phyloP scores from a whole-genome alignment of 768 basidiomycete genomes.

The Boletus coccyginus region DNA sequence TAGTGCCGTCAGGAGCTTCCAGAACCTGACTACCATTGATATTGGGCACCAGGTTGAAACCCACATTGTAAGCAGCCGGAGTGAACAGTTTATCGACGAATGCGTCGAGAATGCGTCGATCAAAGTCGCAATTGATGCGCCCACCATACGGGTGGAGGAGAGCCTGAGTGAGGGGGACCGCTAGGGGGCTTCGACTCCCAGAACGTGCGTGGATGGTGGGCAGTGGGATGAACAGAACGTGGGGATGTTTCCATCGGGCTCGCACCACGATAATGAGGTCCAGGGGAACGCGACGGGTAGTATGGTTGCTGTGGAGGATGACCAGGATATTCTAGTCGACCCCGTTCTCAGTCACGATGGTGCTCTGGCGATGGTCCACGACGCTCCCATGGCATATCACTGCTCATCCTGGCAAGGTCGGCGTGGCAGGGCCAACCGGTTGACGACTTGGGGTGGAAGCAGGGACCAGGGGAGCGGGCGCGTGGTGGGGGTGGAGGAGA shows the following conservation, averaged over 20 bases:
- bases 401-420: slow-evolving; percentile 45
- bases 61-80: slow-evolving; percentile 84
- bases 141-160: slow-evolving; percentile 75
- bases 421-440: slow-evolving; percentile 51
- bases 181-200: slow-evolving; percentile 61
- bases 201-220: slow-evolving; percentile 37
- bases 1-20: slow-evolving; percentile 85
- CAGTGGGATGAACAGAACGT: slow-evolving; percentile 44
- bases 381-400: slow-evolving; percentile 60
- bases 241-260: slow-evolving; percentile 66
- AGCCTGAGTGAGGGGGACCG: slow-evolving; percentile 27
- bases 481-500: slow-evolving; percentile 56
- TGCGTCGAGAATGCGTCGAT: slow-evolving; percentile 87
- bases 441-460: slow-evolving; percentile 48
- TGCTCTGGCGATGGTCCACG: slow-evolving; percentile 45
- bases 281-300: slow-evolving; percentile 35
- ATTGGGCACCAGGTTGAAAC: slow-evolving; percentile 83
- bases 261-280: slow-evolving; percentile 36
- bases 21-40: slow-evolving; percentile 55
- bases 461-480: slow-evolving; percentile 48
- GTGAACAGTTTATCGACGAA: slow-evolving; percentile 93
- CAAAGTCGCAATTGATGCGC: slow-evolving; percentile 90
- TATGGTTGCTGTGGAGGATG: slow-evolving; percentile 2
- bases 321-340: slow-evolving; percentile 36
- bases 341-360: slow-evolving; percentile 53